Percentiles rank a stretch among this genome's conserved stretches.
Conservation (phyloP, 495 filamentous ascomycete species). For the Neurospora tetrasperma region DNA sequence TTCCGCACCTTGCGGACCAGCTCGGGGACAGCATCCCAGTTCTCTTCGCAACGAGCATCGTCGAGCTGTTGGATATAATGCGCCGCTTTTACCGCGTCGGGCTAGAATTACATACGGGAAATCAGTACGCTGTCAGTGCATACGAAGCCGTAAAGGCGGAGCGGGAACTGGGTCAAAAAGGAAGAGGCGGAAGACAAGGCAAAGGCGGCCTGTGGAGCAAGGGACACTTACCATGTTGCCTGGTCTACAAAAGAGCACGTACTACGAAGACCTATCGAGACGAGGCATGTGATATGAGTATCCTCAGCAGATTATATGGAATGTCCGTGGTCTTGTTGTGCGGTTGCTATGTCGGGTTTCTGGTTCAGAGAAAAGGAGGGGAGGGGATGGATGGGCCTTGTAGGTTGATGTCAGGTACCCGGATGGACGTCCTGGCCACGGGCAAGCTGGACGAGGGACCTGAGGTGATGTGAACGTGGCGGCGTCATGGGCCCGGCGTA, state of each 20-base stretch:
- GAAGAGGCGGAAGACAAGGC: background rate
- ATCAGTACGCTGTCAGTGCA: conserved; percentile 1
- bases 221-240: conserved; percentile 19
- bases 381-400: conserved; percentile 1
- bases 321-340: background rate
- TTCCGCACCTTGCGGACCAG: conserved; percentile 84
- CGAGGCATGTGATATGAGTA: conserved; percentile 22
- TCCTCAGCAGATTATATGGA: conserved; percentile 1
- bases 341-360: background rate
- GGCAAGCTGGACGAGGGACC: background rate
- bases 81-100: conserved; percentile 55
- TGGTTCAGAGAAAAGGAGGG: background rate
- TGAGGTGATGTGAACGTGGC: background rate
- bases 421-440: background rate
- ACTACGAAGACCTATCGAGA: conserved; percentile 22
- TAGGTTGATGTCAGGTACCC: background rate
- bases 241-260: conserved; percentile 18
- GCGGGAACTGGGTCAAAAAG: background rate
- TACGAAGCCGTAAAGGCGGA: background rate
- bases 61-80: conserved; percentile 75
- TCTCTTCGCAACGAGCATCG: conserved; percentile 73
- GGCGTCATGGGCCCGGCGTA: background rate
- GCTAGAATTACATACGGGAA: conserved; percentile 11
- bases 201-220: background rate
- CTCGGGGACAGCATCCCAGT: conserved; percentile 85